Base-by-base conservation (phyloP, 345 rosid genomes). In the Isatis tinctoria region DNA sequence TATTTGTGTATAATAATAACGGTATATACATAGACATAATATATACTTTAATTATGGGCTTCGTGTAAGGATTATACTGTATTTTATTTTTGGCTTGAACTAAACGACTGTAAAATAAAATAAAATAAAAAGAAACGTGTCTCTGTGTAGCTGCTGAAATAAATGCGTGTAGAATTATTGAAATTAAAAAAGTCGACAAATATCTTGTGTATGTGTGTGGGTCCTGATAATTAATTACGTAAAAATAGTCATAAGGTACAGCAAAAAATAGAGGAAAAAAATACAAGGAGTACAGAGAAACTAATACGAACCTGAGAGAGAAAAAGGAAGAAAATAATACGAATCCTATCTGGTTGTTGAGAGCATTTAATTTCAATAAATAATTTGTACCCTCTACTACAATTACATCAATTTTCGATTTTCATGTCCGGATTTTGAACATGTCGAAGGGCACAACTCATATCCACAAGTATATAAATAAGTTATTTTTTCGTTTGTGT, bases 261-360 rank as follows among this genome's bases (percentile, higher is more conserved):
- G 36, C 8, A 52, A 40, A 8, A n/a, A 44, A 56, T n/a, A 44
- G 32, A 44, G 30, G 37, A 40, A 10, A 27, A 47, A 35, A 14
- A 66, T 12, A 24, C 10, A 58, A 20, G 33, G 35, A 8, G 37
- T 64, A 41, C 10, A 56, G 26, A 24, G 26, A 32, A 52, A 43
- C 56, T 13, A 40, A 73, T 74, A 57, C 40, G 59, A 56, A 73
- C 24, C 24, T 22, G 24, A 2, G 24, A 22, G 24, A 22, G 24
- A 22, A 22, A 22, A n/a, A 22, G 2, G 24, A 36, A 24, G 26
- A 32, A 52, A 43, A 65, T 13, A 40, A 73, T 74, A 57, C 40
- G 59, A 56, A 73, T 48, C 47, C 14, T 66, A 45, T 74, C 68
- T 67, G 56, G 74, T 75, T 40, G 79, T 75, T 67, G 69, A 30